Base-by-base conservation (phyloP, 2,329 filamentous ascomycete genomes). In the Amphichorda felina region DNA sequence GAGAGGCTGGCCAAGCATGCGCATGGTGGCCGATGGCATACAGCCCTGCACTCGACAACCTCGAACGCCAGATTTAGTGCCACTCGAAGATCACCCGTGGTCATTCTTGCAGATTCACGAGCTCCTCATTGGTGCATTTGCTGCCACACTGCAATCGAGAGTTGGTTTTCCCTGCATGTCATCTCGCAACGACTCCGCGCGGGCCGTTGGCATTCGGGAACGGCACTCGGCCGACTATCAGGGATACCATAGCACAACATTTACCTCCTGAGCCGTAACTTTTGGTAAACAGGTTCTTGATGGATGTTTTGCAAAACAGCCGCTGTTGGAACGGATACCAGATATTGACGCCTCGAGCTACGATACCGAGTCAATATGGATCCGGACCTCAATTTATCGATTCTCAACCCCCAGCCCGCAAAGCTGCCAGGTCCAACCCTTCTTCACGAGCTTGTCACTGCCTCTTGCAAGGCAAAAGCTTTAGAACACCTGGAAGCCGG, bases 401-500 rank as follows among this genome's bases (percentile, higher is more conserved):
- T 72, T 32, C 47, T 67, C 41, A 72, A 72, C 45, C 52, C 64
- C 8, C 47, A 50, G 18, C 58, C 68, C 9, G 40, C 38, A 11
- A 54, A 47, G 37, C 44, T 69, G 5, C 45, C 56, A 2, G 69
- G 69, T 1, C 64, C 68, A 16, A 38, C 39, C 9, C 53, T 71
- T 31, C 53, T 73, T 26, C 68, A 73, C 52, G 55, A 82, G 8
- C 66, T 94, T 7, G 71, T 91, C 33, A 56, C 62, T n/a, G 28
- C 43, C 13, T 29, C 55, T 3, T 41, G 38, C 30, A 42, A 48
- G 18, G 29, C 37, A 8, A 38, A 41, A 32, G 57, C 58, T 9
- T 45, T 61, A 33, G 54, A 60, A 30, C 50, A 56, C 36, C 41
- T 56, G 34, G 41, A 43, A 25, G 41, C 41, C n/a, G 38, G 39